Evolutionary conservation across 768 basidiomycete species (phyloP), one percentile per base, ranked within the genome.

Genomic region (Termitomyces sp.): DNA sequence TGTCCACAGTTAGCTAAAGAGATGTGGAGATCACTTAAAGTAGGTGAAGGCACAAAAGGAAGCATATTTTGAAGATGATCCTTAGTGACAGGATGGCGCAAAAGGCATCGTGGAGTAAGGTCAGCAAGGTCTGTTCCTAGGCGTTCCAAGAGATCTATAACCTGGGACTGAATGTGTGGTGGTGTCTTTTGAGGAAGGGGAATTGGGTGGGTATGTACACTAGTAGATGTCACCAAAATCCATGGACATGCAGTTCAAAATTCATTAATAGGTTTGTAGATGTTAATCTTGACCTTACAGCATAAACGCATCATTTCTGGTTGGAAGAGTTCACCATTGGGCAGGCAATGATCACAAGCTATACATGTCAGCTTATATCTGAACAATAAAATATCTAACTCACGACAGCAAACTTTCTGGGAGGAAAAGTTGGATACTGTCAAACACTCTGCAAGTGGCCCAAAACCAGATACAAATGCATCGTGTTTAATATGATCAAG

Each of bases 1-100:
- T 67, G 66, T 6, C 42, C 54, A 2, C 61, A 58, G 56, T 71
- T 71, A 0, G 67, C 64, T 3, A 71, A 58, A 1, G 68, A 71
- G 6, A 63, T 24, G 53, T 71, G 70, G 24, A 69, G 61, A 42
- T 70, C 58, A 24, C 56, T 62, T 1, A 70, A 44, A 2, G 63
- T 62, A 14, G 68, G 64, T 14, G 43, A 45, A 1, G n/a, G n/a
- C n/a, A n/a, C n/a, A 14, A 43, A 1, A 8, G 64, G 69, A 26
- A 65, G 61, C 9, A 22, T 3, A 7, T 50, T 14, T 5, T 18
- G 4, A 6, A 71, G 61, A 32, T 59, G 64, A 3, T 60, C 32
- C 32, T 59, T 48, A 0, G 63, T 48, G 4, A 58, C 24, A 5
- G 69, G 62, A 49, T 71, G 66, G 0, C 63, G 53, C 0, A 71